Conservation (phyloP, 2,329 filamentous ascomycete species). For the Microsporum audouinii region DNA sequence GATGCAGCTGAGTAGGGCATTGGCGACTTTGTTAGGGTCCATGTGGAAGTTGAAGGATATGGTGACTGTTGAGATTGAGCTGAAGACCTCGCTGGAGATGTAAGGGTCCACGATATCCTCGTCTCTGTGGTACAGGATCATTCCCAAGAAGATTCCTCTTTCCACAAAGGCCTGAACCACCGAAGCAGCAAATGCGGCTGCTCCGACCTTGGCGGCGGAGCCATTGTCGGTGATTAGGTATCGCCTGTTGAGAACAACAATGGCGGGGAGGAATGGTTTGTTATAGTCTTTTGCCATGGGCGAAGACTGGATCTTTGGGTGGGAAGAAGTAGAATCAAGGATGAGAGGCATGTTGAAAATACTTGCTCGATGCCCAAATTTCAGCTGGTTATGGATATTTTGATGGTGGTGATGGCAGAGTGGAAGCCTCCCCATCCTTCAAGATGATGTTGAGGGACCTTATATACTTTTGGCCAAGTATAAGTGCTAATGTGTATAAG, state of each 20-base stretch:
- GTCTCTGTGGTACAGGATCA: not conserved
- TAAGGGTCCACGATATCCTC: not conserved
- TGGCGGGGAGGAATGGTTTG: not conserved
- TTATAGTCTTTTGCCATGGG: not conserved
- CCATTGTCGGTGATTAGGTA: conserved; percentile 1
- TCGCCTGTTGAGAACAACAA: not conserved
- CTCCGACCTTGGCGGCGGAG: not conserved
- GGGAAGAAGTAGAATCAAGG: not conserved
- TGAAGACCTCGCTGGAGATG: not conserved
- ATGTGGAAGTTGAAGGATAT: not conserved
- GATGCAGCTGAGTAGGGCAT: not conserved
- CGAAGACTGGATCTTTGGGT: not conserved
- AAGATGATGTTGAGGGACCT: not conserved
- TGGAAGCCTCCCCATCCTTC: not conserved
- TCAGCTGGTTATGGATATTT: not conserved
- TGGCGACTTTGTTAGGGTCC: not conserved
- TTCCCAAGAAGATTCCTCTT: not conserved
- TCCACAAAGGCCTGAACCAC: conserved; percentile 1
- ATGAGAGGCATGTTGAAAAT: not conserved
- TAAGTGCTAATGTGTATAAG: not conserved
- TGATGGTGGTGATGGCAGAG: not conserved
- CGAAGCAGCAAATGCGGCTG: not conserved
- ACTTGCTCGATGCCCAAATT: not conserved
- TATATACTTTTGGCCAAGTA: not conserved
- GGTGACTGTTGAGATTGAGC: not conserved